Percentiles rank a stretch among this genome's conserved stretches.
phyloP scores from a whole-genome alignment of 192 early-diverging fungal genomes.

The Coemansia sp. region DNA sequence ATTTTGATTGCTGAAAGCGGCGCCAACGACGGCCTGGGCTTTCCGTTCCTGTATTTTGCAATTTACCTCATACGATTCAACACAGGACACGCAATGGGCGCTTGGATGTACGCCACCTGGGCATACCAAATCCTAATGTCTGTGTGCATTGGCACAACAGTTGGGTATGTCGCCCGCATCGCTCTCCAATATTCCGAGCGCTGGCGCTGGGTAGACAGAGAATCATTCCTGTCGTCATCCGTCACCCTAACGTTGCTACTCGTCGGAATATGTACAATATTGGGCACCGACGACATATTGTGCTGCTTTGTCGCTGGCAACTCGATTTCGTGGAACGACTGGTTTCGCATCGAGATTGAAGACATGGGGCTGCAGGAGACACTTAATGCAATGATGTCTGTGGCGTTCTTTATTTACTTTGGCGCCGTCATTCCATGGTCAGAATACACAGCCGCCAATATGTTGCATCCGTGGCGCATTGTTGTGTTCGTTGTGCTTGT shows the following conservation, averaged over 20 bases:
- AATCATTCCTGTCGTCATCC: constrained; percentile 77
- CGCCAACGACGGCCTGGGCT: constrained; percentile 85
- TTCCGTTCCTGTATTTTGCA: constrained; percentile 80
- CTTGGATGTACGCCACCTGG: constrained; percentile 77
- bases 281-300: constrained; percentile 74
- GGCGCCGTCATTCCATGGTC: constrained; percentile 76
- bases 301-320: constrained; percentile 79
- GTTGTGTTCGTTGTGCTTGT: constrained; percentile 62
- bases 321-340: constrained; percentile 86
- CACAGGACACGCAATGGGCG: constrained; percentile 66
- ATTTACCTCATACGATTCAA: constrained; percentile 64
- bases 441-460: constrained; percentile 51
- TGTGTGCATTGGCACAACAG: constrained; percentile 65
- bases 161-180: constrained; percentile 70
- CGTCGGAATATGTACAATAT: constrained; percentile 68
- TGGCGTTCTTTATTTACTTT: constrained; percentile 87
- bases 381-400: constrained; percentile 83
- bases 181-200: constrained; percentile 66
- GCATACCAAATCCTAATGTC: constrained; percentile 77
- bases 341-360: constrained; percentile 81
- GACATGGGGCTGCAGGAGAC: constrained; percentile 87
- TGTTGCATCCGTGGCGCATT: constrained; percentile 66
- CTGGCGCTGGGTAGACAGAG: constrained; percentile 81
- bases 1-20: constrained; percentile 78
- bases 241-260: constrained; percentile 74